These are phyloP conservation scores for Corynascus novoguineensis DNA, from an alignment of 495 filamentous ascomycete genomes.

Conservation along the genomic window DNA sequence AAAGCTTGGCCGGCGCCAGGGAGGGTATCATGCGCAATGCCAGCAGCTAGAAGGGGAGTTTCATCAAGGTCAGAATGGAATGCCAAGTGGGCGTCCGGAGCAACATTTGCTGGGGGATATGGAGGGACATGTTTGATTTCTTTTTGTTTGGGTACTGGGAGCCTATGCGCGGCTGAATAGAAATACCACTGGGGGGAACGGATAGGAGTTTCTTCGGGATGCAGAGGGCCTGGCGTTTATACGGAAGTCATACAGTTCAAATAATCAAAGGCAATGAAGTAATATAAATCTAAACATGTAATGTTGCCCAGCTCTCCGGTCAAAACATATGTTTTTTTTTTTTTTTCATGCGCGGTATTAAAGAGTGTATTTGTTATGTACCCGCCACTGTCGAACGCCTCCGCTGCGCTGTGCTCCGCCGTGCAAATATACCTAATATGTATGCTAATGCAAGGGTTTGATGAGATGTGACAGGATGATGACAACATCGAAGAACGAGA, in stretches of 20 bases:
- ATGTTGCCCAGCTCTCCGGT: too few species aligned
- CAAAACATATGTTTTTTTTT: too few species aligned
- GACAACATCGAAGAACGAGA: neutral
- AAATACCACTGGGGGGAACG: constrained; percentile 4
- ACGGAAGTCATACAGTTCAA: too few species aligned
- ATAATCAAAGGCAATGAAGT: neutral
- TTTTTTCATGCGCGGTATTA: neutral
- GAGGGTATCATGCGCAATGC: constrained; percentile 3
- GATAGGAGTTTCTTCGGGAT: too few species aligned
- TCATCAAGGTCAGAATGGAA: neutral
- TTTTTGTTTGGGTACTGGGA: neutral
- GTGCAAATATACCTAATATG: neutral
- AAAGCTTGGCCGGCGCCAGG: neutral
- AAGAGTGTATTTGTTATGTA: constrained; percentile 7
- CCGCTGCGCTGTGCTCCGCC: constrained; percentile 2
- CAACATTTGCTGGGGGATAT: constrained; percentile 12
- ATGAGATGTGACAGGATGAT: neutral
- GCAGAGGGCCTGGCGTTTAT: neutral
- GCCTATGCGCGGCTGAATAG: neutral
- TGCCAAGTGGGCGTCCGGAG: neutral
- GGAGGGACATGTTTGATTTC: neutral
- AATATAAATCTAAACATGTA: neutral
- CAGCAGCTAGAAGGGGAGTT: neutral
- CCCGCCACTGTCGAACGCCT: neutral
- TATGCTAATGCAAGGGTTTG: neutral